Percentiles rank a stretch among this genome's conserved stretches.
Evolutionary conservation across 2,329 filamentous ascomycete species (phyloP).

Genomic region (Amesomyces nigricolor): DNA sequence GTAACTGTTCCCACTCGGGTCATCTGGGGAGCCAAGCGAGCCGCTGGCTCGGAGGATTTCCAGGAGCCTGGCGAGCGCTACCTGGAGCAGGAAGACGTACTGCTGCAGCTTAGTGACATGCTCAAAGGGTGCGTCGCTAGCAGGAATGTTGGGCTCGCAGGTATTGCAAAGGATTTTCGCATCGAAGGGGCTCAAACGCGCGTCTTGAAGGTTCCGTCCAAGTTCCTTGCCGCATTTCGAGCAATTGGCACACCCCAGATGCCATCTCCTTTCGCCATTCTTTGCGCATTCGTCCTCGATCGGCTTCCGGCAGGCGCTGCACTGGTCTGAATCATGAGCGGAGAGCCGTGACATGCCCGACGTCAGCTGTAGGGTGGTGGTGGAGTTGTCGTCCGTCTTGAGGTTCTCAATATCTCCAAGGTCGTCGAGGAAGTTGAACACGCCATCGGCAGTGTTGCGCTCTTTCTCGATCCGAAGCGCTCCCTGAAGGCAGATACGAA

Average conservation of each 20-base stretch:
- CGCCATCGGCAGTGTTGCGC: slow-evolving; percentile 63
- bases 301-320: slow-evolving; percentile 71
- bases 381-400: slow-evolving; percentile 62
- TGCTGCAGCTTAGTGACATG: slow-evolving; percentile 83
- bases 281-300: slow-evolving; percentile 92
- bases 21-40: slow-evolving; percentile 65
- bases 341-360: slow-evolving; percentile 61
- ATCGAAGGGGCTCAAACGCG: slow-evolving; percentile 63
- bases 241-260: slow-evolving; percentile 76
- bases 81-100: slow-evolving; percentile 87
- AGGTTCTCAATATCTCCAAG: slow-evolving; percentile 76
- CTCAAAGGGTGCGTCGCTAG: slow-evolving; percentile 53
- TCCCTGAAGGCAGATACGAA: slow-evolving; percentile 92
- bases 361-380: slow-evolving; percentile 51
- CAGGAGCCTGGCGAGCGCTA: slow-evolving; percentile 82
- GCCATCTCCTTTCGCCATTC: slow-evolving; percentile 71
- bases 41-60: slow-evolving; percentile 81
- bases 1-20: slow-evolving; percentile 61
- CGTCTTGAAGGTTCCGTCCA: slow-evolving; percentile 61
- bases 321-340: slow-evolving; percentile 77
- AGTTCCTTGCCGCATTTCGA: slow-evolving; percentile 60
- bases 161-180: slow-evolving; percentile 64
- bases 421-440: slow-evolving; percentile 78
- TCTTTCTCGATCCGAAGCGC: slow-evolving; percentile 88
- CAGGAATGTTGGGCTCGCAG: slow-evolving; percentile 56